Evolutionary conservation across 1,139 yeast species (phyloP), one percentile per base, ranked within the genome.

Genomic region (Candida sp.): DNA sequence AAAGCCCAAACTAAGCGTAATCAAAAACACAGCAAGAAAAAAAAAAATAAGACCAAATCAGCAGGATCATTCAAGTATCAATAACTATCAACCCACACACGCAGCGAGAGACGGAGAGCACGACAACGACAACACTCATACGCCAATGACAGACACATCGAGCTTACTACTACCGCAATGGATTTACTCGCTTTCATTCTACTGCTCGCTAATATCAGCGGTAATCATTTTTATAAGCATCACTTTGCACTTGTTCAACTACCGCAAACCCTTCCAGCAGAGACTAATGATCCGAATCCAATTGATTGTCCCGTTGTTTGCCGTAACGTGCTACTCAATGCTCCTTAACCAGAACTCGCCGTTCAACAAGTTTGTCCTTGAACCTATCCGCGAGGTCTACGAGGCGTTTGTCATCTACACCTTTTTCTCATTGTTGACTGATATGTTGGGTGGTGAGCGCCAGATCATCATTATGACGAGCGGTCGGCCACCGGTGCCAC

Each of bases 391-490:
- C 49, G 99, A 94, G 63, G 84, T 93, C 1, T 94, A 94, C 67
- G 99, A 96, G 68, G 97, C 98, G 0, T 90, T 96, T 69, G 98
- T 93, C 42, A 90, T 94, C 42, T 96, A 94, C 67, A 92, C 98
- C 3, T 94, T 94, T 67, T 93, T 90, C 71, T 82, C 94, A 26
- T 75, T 93, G 38, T 73, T 96, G 50, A 91, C 96, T 1, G 84
- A 86, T 55, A 81, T 91, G 75, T 78, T 94, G 9, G 98, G 98
- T 0, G 99, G 99, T 28, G 99, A 94, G 65, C 73, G 96, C 46
- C 84, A 84, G 56, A 91, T 94, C 37, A 87, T 94, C 34, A 83
- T 90, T 47, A 72, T 76, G 58, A 80, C 94, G 7, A 81, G 90
- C 50, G 96, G 96, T 2, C 73, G 96, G 48, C 78, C 81, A 32